Evolutionary conservation across 331 rosid genomes (phyloP).

Genomic region (Telfairia occidentalis): DNA sequence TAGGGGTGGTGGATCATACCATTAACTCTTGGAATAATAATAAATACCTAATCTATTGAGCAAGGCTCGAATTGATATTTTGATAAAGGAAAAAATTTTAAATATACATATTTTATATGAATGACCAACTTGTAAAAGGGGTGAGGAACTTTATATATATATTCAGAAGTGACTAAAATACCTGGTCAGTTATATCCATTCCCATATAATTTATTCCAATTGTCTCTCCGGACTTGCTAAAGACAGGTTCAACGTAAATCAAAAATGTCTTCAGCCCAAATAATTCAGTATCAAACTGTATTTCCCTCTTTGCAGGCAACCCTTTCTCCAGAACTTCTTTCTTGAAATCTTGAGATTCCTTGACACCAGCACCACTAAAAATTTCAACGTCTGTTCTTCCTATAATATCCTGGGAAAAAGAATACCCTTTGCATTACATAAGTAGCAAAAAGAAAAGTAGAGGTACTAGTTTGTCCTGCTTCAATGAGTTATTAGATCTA

Average conservation of each 20-base stretch:
- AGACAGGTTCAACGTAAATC: slow-evolving; percentile 89
- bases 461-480: neutral
- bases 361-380: slow-evolving; percentile 78
- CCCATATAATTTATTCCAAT: slow-evolving; percentile 92
- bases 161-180: slow-evolving; percentile 14
- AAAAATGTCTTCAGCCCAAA: slow-evolving; percentile 84
- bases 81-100: neutral
- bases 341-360: slow-evolving; percentile 84
- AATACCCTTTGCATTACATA: slow-evolving; percentile 14
- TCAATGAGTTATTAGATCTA: neutral
- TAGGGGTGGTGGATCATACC: no score
- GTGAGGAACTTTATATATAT: neutral
- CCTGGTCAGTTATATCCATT: slow-evolving; percentile 98
- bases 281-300: slow-evolving; percentile 71
- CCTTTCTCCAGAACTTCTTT: slow-evolving; percentile 87
- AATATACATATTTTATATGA: neutral
- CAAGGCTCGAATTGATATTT: no score
- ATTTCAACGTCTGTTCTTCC: slow-evolving; percentile 96
- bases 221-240: slow-evolving; percentile 83
- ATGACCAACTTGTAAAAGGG: neutral
- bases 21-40: no score
- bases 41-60: no score
- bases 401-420: slow-evolving; percentile 63
- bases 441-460: slow-evolving; percentile 10
- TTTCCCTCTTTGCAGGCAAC: slow-evolving; percentile 80